Percentiles rank a stretch among this genome's conserved stretches.
Evolutionary conservation across 1,284 basidiomycete genomes (phyloP).

Genomic region (Takashimella tepidaria): DNA sequence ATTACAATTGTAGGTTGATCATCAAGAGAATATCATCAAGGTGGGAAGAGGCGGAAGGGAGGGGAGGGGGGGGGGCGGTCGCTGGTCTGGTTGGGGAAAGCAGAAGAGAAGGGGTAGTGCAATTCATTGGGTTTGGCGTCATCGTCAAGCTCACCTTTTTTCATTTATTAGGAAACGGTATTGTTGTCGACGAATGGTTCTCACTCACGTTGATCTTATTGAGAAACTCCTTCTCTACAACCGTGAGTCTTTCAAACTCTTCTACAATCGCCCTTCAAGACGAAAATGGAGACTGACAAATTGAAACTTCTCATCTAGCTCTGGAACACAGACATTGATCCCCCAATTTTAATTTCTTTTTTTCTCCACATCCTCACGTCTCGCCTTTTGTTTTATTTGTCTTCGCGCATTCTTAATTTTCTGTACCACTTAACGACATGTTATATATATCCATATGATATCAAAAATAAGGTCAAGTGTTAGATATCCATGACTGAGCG

Average conservation of each 20-base stretch:
- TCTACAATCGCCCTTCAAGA: too few species aligned
- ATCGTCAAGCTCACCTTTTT: too few species aligned
- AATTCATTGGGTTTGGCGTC: neutral
- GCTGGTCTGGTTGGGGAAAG: too few species aligned
- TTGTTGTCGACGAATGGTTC: conserved; percentile 94
- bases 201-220: conserved; percentile 89
- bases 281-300: too few species aligned
- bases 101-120: neutral
- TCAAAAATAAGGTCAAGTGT: too few species aligned
- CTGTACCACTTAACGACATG: neutral
- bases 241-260: conserved; percentile 66
- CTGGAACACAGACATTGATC: conserved; percentile 16
- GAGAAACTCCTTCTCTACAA: conserved; percentile 95
- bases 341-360: neutral
- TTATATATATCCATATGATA: neutral
- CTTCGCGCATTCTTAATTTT: neutral
- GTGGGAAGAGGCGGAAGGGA: too few species aligned
- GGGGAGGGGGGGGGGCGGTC: too few species aligned
- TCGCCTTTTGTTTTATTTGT: neutral
- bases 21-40: neutral
- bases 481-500: too few species aligned
- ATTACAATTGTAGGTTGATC: conserved; percentile 59
- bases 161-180: conserved; percentile 64
- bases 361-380: too few species aligned
- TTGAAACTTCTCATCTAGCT: conserved; percentile 7